phyloP scores from a whole-genome alignment of 2,329 filamentous ascomycete species.

The Xylaria sp. region DNA sequence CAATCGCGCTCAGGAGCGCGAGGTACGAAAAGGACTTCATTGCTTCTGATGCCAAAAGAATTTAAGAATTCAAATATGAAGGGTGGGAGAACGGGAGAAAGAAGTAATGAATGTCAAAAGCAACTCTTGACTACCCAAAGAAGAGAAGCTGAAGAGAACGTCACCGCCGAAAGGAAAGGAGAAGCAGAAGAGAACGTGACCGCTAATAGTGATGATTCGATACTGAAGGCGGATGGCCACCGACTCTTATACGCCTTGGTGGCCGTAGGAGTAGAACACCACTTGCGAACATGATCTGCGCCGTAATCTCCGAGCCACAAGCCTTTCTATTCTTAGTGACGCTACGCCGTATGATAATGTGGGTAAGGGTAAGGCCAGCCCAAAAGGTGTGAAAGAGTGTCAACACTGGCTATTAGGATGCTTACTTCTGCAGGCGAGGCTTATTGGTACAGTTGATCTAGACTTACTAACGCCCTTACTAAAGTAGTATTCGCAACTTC shows the following conservation, averaged over 20 bases:
- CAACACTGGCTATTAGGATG: slow-evolving; percentile 22
- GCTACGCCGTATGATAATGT: background rate
- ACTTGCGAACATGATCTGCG: slow-evolving; percentile 2
- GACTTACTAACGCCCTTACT: slow-evolving; percentile 32
- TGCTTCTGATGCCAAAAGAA: background rate
- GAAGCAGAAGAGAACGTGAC: slow-evolving; percentile 31
- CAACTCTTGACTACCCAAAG: slow-evolving; percentile 8
- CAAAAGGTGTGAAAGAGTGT: background rate
- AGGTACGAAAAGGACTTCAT: slow-evolving; percentile 36
- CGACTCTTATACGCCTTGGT: slow-evolving; percentile 25
- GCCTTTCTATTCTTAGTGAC: slow-evolving; percentile 28
- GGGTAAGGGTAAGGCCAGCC: slow-evolving; percentile 6
- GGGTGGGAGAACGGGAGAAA: background rate
- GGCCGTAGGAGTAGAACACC: slow-evolving; percentile 4
- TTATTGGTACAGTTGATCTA: slow-evolving; percentile 26
- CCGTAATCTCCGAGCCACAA: slow-evolving; percentile 8
- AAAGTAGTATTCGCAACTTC: slow-evolving; percentile 13
- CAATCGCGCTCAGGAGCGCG: slow-evolving; percentile 30
- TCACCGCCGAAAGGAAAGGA: slow-evolving; percentile 16
- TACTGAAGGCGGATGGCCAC: background rate
- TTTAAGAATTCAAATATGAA: background rate
- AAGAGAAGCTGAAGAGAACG: slow-evolving; percentile 2
- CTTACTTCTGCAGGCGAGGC: slow-evolving; percentile 20
- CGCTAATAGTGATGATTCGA: background rate
- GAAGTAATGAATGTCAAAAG: slow-evolving; percentile 12